Evolutionary conservation across 1,139 yeast species (phyloP).

Genomic region (Spencermartinsiella ligniputridi): DNA sequence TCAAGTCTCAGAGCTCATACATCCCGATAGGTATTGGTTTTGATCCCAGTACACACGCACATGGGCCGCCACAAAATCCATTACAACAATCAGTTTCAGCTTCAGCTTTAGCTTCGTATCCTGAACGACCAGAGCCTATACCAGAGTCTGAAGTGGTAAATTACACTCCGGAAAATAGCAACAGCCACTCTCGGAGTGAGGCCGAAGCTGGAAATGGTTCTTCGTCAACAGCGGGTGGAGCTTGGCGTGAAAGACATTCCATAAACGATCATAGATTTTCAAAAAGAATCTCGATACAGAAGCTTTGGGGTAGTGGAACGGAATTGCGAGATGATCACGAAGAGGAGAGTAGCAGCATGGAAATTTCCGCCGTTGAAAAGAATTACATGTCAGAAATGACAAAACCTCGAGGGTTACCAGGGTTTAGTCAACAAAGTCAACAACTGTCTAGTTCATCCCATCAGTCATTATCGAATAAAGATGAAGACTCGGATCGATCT

Average conservation of each 20-base stretch:
- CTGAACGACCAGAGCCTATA: conserved; percentile 1
- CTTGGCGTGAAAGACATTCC: neutral
- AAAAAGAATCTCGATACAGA: neutral
- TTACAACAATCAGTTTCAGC: neutral
- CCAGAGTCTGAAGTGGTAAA: neutral
- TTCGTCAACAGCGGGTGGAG: neutral
- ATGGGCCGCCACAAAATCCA: conserved; percentile 4
- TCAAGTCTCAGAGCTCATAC: neutral
- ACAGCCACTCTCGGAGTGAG: neutral
- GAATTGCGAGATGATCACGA: neutral
- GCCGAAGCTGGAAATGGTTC: neutral
- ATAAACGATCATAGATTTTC: neutral
- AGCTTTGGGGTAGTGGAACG: neutral
- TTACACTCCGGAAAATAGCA: too few relatives aligned
- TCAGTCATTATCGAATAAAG: too few relatives aligned
- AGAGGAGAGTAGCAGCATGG: neutral
- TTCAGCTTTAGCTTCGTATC: too few relatives aligned
- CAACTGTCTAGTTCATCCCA: too few relatives aligned
- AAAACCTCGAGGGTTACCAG: neutral
- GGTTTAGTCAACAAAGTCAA: too few relatives aligned
- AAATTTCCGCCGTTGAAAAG: neutral
- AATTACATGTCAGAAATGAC: neutral
- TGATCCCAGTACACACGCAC: conserved; percentile 2
- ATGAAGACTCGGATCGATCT: neutral
- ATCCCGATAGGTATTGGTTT: neutral